Evolutionary conservation across 352 stramenopile genomes (phyloP), one percentile per base, ranked within the genome.

Genomic region (Aphanomyces invadans): DNA sequence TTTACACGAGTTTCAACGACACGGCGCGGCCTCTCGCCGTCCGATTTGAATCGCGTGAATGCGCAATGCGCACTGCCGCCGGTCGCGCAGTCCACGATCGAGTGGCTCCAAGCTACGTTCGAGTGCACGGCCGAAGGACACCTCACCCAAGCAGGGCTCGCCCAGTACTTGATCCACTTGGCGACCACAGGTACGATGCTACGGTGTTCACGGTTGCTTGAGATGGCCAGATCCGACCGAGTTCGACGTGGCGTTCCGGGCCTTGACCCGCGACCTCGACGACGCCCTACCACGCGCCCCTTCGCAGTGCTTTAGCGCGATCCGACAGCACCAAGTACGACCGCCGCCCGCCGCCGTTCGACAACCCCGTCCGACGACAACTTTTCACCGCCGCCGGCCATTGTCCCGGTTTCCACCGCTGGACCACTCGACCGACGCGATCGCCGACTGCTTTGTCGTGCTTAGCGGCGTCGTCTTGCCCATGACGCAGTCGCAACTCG

Each of bases 161-260:
- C 87, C 19, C 65, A 84, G 52, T 91, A 91, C 49, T 88, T 91
- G 45, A 78, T 72, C 32, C 89, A 78, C 77, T 48, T 89, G 5
- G 83, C 76, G 2, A 78, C 87, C 71, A 78, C 78, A 70, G 80
- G 81, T 88, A 63, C 19, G 26, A 55, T 15, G 31, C 23, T 32
- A 25, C 17, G 9, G 17, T 17, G 9, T 17, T 45, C 38, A 45
- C 9, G 17, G 9, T 9, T 45, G 38, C 9, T 17, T 45, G 38
- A 3, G 5, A 23, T 33, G 46, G 51, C 21, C 55, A 90, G 78
- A 90, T 44, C 79, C 81, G 1, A 52, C 83, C 9, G 71, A 52
- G 31, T 90, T 90, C 31, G 85, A 77, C 45, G 62, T 80, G 15
- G 74, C 86, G 9, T 71, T 90, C 4, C 76, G 88, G 61, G 48